Evolutionary conservation across 2,329 filamentous ascomycete genomes (phyloP), one percentile per base, ranked within the genome.

Genomic region (Botrytis galanthina): DNA sequence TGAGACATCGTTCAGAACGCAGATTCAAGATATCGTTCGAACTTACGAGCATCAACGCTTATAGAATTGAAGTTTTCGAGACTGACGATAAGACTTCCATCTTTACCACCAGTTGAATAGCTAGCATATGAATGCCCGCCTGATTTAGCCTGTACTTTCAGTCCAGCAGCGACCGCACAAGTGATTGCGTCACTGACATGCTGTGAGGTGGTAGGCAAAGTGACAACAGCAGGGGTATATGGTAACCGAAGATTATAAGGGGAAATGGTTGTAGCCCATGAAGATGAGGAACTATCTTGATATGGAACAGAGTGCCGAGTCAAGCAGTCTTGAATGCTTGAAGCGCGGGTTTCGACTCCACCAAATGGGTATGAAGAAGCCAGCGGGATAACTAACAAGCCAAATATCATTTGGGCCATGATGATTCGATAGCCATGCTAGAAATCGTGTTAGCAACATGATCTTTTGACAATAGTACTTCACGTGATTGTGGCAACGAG

Each of bases 81-180:
- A 76, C 90, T 88, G 75, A 91, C 83, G 73, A 87, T 84, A 10
- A 90, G 80, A 26, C 81, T 83, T 32, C 87, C 87, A 76, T 88
- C 83, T 10, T 82, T 81, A 26, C 88, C 88, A 3, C 87, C 87
- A 0, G 57, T 76, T 6, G 77, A 78, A 39, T 57, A 86, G 51
- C 85, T 87, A 0, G 81, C 87, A 79, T 87, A 89, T 48, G 85
- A 86, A 78, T 89, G 87, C 0, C 87, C 87, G n/a, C 87, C 87
- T 42, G 84, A 83, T 75, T 85, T 86, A 1, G 86, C 82, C 61
- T 86, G 86, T 4, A 89, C 85, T 66, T 86, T 85, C 35, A 86
- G 79, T 18, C 80, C 80, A 63, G 80, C 75, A 35, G 82, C 77
- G 1, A 80, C 78, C 1, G 85, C 87, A 74, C 86, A 89, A 39